Evolutionary conservation across 176 grass and related monocot species (phyloP), one percentile per base, ranked within the genome.

Genomic region (Oryza longistaminata): DNA sequence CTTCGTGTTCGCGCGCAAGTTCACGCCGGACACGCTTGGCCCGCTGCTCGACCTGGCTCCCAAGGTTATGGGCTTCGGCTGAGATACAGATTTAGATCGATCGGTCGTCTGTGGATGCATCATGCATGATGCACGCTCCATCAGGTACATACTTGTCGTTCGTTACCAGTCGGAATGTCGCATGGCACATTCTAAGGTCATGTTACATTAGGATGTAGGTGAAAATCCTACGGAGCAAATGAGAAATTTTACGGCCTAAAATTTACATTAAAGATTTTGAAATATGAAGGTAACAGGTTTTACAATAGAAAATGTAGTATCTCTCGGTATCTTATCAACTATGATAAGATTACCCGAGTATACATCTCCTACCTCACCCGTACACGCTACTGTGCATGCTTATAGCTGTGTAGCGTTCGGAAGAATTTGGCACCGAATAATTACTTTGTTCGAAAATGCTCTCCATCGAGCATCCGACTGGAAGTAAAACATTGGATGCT

Each of bases 1-100:
- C 68, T 85, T 72, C 83, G 62, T 94, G 92, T 97, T 94, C 25
- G 90, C 90, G 11, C 87, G 95, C 70, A 97, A 97, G 79, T 97
- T 97, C 88, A 35, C 85, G 64, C 87, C 92, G 0, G 82, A 90
- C 65, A 6, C 92, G 9, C 82, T 93, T 16, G 33, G 43, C 9
- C 73, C 73, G 66, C 42, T 97, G 90, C 73, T 97, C 52, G 44
- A 74, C 3, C 34, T 92, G 4, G 92, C 90, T 49, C 90, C 88
- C 24, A 87, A 85, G 15, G 53, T 97, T n/a, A 85, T 92, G 86
- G 89, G 79, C 0, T 88, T 90, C 31, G 86, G 70, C 19, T 90
- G 12, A 79, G 37, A 64, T 29, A 13, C 58, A 53, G 5, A 37
- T 0, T 21, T 6, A 61, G 6, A 61, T 22, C 17, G 2, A 22